Conservation (phyloP, 352 stramenopile species). For the Thraustochytrium striatum region DNA sequence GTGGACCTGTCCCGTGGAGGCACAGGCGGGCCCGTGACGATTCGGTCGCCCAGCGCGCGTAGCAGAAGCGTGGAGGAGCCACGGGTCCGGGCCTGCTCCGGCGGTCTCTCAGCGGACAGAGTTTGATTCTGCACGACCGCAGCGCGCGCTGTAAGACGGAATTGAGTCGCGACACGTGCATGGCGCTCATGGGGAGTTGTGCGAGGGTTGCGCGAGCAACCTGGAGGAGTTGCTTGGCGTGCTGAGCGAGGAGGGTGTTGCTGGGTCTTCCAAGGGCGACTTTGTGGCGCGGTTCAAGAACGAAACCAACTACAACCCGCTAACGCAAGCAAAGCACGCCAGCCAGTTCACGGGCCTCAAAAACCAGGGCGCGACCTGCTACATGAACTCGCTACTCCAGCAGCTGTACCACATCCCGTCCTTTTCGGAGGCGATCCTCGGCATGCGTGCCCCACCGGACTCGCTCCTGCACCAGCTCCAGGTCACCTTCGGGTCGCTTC, state of each 20-base stretch:
- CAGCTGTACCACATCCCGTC: slow-evolving; percentile 80
- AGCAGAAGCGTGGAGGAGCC: background rate
- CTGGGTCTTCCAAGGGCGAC: background rate
- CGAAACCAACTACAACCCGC: slow-evolving; percentile 28
- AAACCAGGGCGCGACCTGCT: slow-evolving; percentile 97
- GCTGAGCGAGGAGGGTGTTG: slow-evolving; percentile 14
- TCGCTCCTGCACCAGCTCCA: slow-evolving; percentile 58
- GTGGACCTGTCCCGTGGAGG: too few relatives aligned
- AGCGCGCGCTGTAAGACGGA: slow-evolving; percentile 40
- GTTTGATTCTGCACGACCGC: slow-evolving; percentile 16
- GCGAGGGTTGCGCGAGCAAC: background rate
- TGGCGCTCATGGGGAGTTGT: slow-evolving; percentile 25
- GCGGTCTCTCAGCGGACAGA: slow-evolving; percentile 32
- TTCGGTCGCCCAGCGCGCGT: background rate
- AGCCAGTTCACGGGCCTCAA: slow-evolving; percentile 73
- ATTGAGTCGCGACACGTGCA: background rate
- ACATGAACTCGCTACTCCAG: slow-evolving; percentile 98
- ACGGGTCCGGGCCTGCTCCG: slow-evolving; percentile 14
- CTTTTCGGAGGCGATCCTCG: slow-evolving; percentile 70
- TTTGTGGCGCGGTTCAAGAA: slow-evolving; percentile 5
- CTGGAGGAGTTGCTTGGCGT: background rate
- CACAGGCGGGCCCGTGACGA: too few relatives aligned
- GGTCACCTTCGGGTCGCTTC: slow-evolving; percentile 64
- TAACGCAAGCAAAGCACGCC: slow-evolving; percentile 15
- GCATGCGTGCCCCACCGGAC: background rate